These are phyloP conservation scores for Harrya chromipes DNA, from an alignment of 768 basidiomycete genomes.

Conservation along the genomic window DNA sequence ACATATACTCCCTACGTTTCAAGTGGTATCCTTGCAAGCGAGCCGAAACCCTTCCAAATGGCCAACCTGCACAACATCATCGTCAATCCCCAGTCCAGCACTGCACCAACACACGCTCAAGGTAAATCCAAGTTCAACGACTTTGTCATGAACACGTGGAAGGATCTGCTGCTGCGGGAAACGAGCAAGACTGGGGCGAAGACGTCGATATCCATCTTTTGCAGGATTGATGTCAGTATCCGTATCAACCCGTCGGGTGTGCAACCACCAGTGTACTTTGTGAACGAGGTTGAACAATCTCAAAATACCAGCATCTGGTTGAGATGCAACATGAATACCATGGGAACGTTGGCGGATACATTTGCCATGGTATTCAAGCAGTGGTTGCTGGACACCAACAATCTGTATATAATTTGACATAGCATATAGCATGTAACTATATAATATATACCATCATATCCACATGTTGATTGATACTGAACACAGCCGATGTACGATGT, in stretches of 20 bases:
- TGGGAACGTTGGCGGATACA: neutral
- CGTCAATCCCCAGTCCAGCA: too few relatives aligned
- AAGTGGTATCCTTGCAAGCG: neutral
- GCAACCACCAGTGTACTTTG: neutral
- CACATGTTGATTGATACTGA: too few relatives aligned
- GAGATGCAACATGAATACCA: neutral
- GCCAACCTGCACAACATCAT: neutral
- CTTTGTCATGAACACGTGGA: neutral
- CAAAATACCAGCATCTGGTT: neutral
- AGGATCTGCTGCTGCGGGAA: neutral
- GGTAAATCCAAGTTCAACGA: neutral
- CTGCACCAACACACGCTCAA: too few relatives aligned
- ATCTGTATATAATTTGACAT: neutral
- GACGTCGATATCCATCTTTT: neutral
- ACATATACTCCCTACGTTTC: too few relatives aligned
- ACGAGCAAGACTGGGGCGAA: neutral
- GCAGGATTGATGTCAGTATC: neutral
- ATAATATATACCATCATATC: too few relatives aligned
- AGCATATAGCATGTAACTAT: too few relatives aligned
- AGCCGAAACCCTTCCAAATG: neutral
- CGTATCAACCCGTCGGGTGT: too few relatives aligned
- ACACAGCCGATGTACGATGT: too few relatives aligned
- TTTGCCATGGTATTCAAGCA: neutral
- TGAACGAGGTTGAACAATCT: neutral
- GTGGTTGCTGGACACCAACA: neutral